phyloP scores from a whole-genome alignment of 192 early-diverging fungal species.

The Endogone sp. region DNA sequence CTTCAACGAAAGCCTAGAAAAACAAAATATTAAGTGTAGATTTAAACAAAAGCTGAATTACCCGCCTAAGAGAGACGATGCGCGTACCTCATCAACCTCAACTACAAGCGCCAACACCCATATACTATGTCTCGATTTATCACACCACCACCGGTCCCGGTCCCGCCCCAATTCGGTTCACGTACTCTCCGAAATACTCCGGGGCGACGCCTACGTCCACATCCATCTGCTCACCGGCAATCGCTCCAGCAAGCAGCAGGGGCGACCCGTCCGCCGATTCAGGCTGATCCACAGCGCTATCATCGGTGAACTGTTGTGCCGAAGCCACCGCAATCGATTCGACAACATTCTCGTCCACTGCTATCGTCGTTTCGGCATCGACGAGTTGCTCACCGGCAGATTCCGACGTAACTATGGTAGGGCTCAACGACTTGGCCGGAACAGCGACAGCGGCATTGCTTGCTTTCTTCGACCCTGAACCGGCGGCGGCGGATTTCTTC shows the following conservation, averaged over 20 bases:
- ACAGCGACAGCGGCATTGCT: not conserved
- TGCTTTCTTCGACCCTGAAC: not conserved
- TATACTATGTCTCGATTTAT: not conserved
- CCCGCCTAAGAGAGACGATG: too few relatives aligned
- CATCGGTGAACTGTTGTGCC: too few relatives aligned
- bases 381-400: not conserved
- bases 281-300: not conserved
- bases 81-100: too few relatives aligned
- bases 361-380: not conserved
- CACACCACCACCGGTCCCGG: not conserved
- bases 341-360: not conserved
- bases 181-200: not conserved
- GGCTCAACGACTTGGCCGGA: not conserved
- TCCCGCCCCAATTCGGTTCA: not conserved
- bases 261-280: not conserved
- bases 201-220: not conserved
- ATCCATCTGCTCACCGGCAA: not conserved
- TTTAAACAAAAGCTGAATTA: not conserved
- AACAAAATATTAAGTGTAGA: not conserved
- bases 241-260: not conserved
- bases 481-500: not conserved
- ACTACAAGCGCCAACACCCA: not conserved
- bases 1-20: too few relatives aligned
- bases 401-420: not conserved
- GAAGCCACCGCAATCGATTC: not conserved